Conservation (phyloP, 2,329 filamentous ascomycete genomes). For the Tolypocladium paradoxum region DNA sequence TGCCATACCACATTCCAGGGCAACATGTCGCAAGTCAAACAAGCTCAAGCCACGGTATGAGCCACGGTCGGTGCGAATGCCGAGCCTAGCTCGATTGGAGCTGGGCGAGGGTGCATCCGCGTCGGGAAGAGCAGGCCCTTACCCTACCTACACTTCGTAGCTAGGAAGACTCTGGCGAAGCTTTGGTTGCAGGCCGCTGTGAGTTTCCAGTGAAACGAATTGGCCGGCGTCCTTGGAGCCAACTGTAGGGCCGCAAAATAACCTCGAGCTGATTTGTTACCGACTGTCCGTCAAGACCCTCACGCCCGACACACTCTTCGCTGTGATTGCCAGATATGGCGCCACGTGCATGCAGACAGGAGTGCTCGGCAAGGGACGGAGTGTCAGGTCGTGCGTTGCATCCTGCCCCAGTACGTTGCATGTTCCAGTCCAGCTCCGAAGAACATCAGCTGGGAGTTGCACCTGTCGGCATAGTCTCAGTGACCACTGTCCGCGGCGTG, state of each 20-base stretch:
- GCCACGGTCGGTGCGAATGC: neutral
- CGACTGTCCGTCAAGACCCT: neutral
- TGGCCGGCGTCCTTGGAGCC: neutral
- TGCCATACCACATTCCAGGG: too few species aligned
- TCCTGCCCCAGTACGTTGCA: neutral
- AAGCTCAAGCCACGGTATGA: neutral
- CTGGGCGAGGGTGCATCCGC: neutral
- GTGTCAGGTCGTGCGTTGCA: neutral
- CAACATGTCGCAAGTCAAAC: neutral
- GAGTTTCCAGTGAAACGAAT: too few species aligned
- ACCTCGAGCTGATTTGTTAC: neutral
- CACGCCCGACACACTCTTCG: neutral
- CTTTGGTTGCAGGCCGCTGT: neutral
- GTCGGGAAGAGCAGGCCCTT: neutral
- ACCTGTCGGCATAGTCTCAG: neutral
- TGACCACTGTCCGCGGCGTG: neutral
- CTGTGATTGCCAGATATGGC: neutral
- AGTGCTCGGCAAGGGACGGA: neutral
- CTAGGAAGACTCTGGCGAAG: too few species aligned
- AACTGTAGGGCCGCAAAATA: neutral
- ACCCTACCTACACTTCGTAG: too few species aligned
- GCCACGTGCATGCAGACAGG: neutral
- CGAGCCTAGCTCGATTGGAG: slow-evolving; percentile 1
- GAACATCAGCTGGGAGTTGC: neutral
- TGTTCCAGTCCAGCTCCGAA: neutral